These are phyloP conservation scores for Geranium incanum DNA, from an alignment of 441 rosid genomes.

Conservation along the genomic window DNA sequence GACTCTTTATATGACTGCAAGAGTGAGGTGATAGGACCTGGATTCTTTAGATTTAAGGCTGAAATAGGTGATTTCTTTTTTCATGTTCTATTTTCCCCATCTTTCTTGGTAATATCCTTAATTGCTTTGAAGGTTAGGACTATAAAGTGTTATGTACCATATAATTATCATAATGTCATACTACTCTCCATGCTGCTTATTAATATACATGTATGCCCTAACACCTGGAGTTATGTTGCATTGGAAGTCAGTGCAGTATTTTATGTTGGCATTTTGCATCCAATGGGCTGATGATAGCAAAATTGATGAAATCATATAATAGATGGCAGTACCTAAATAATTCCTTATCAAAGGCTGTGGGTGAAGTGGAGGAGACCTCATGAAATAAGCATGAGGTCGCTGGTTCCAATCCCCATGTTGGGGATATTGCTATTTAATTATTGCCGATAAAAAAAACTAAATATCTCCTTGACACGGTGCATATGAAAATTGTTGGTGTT, in stretches of 20 bases:
- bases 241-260: background rate
- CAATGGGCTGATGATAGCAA: background rate
- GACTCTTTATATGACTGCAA: slow-evolving; percentile 96
- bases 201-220: background rate
- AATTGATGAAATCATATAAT: background rate
- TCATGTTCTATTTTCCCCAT: background rate
- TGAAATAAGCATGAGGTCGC: too few species aligned
- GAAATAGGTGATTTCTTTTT: slow-evolving; percentile 68
- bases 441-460: too few species aligned
- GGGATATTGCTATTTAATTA: too few species aligned
- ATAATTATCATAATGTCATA: background rate
- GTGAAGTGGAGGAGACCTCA: too few species aligned
- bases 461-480: background rate
- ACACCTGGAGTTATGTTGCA: background rate
- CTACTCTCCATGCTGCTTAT: background rate
- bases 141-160: background rate
- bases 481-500: background rate
- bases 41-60: slow-evolving; percentile 95
- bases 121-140: background rate
- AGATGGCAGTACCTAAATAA: background rate
- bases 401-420: too few species aligned
- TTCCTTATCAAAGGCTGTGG: background rate
- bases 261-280: background rate
- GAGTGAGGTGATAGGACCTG: slow-evolving; percentile 99
- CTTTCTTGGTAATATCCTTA: slow-evolving; percentile 6